Percentiles rank a stretch among this genome's conserved stretches.
Evolutionary conservation across 345 rosid genomes (phyloP).

Genomic region (Dovyalis caffra): DNA sequence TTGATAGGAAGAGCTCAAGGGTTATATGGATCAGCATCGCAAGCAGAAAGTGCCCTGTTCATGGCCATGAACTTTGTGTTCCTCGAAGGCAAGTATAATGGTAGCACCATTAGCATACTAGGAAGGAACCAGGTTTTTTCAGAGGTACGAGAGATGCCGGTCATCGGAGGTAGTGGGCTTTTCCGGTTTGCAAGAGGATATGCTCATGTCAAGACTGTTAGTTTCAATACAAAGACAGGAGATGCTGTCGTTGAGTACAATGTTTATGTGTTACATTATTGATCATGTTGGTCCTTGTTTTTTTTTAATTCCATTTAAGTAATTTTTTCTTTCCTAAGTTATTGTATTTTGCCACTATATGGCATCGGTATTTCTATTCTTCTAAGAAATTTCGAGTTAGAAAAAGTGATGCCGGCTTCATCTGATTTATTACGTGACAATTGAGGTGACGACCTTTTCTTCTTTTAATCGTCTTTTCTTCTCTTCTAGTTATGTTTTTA

Average conservation of each 20-base stretch:
- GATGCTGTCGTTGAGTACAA: constrained; percentile 46
- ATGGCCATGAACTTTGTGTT: constrained; percentile 21
- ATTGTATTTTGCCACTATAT: too few relatives aligned
- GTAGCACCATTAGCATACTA: constrained; percentile 33
- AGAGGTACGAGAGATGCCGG: constrained; percentile 53
- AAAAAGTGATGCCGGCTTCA: too few relatives aligned
- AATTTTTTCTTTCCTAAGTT: too few relatives aligned
- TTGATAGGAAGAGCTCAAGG: neutral
- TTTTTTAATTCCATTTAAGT: too few relatives aligned
- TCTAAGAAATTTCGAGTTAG: too few relatives aligned
- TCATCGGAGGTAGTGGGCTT: constrained; percentile 58
- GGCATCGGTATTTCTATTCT: too few relatives aligned
- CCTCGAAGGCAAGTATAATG: constrained; percentile 16
- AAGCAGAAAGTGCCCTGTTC: neutral
- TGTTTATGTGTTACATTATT: constrained; percentile 23
- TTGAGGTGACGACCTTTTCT: too few relatives aligned
- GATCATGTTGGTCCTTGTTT: neutral
- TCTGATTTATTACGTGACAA: too few relatives aligned
- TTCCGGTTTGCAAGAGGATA: constrained; percentile 65
- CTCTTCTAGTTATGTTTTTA: too few relatives aligned
- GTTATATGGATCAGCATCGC: neutral
- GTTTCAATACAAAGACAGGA: constrained; percentile 25
- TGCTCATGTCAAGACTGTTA: constrained; percentile 42
- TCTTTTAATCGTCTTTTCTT: too few relatives aligned
- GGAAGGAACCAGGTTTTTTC: constrained; percentile 43